A percentile compares a stretch with the other conserved stretches of the same genome.
phyloP scores from a whole-genome alignment of 208 protist genomes.

The Plasmodiophora brassicae region DNA sequence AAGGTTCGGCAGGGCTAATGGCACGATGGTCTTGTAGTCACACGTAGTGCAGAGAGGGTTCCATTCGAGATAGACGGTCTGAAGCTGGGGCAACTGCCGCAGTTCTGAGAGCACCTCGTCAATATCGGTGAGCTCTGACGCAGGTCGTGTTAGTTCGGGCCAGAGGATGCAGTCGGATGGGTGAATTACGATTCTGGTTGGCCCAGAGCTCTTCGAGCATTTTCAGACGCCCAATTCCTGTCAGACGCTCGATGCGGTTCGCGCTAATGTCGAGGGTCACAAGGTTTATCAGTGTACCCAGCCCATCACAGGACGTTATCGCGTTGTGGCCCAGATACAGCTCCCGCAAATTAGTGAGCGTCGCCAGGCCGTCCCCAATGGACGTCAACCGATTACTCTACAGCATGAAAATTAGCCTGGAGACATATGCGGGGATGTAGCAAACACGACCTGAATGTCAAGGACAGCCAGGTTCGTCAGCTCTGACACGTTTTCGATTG shows the following conservation, averaged over 20 bases:
- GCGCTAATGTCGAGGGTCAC: neutral
- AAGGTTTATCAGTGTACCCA: neutral
- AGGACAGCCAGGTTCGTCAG: neutral
- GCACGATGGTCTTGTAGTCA: constrained; percentile 11
- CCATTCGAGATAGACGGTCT: constrained; percentile 15
- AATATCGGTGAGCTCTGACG: neutral
- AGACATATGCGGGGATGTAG: too few species aligned
- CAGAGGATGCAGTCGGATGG: too few species aligned
- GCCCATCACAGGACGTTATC: neutral
- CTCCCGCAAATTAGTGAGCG: neutral
- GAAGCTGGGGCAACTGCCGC: neutral
- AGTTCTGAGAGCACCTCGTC: neutral
- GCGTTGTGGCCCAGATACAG: constrained; percentile 33
- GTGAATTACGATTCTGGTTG: neutral
- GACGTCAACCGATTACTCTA: neutral
- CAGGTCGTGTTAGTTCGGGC: too few species aligned
- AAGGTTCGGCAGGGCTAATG: neutral
- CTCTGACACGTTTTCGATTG: neutral
- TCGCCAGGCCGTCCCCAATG: neutral
- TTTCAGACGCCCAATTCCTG: neutral
- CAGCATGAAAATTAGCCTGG: too few species aligned
- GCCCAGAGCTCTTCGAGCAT: constrained; percentile 3
- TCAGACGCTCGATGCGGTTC: neutral
- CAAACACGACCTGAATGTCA: neutral
- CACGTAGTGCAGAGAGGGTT: neutral